Base-by-base conservation (phyloP, 2,329 filamentous ascomycete species). In the Exophiala phaeomuriformis region DNA sequence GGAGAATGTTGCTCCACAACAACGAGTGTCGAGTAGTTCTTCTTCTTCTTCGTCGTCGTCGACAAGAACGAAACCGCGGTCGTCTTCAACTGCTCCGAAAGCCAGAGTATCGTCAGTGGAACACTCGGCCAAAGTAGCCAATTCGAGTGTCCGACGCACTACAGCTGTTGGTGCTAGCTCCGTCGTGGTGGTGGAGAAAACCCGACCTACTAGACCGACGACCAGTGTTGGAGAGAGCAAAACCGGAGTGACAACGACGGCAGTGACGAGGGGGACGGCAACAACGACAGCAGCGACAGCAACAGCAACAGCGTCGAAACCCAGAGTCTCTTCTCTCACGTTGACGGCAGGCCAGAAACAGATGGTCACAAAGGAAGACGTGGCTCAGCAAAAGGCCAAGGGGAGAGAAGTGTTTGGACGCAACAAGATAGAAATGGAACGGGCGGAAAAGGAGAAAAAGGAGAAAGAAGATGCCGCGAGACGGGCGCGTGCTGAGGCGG, bases 401-500 rank as follows among this genome's bases (percentile, higher is more conserved):
- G 67, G 65, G 5, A 66, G 63, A 47, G 65, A 65, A 35, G 61
- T 66, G 35, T 66, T 65, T 49, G 55, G 56, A 5, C 62, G 66
- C 3, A 55, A 53, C 6, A 63, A 60, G 35, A 42, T 59, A 10
- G 60, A 64, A 41, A 56, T 61, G 37, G 57, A 64, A 36, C 57
- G 64, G 28, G 46, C 57, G 10, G 63, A 66, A 36, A 63, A 61
- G n/a, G 61, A 64, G 35, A 64, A 59, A 46, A 60, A 60, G 43
- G 63, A 66, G 47, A 68, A 66, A 47, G 66, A 67, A 57, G 65
- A 66, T 29, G 65, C 65, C 5, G 63, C 66, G 1, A 63, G 61
- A 29, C 65, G 64, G 52, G 67, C 67, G 4, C 60, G 67, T 27
- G 64, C 59, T n/a, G 67, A 68, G 49, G 67, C 67, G 31, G 67